Evolutionary conservation across 2,329 filamentous ascomycete species (phyloP).

Genomic region (Sclerotinia borealis): DNA sequence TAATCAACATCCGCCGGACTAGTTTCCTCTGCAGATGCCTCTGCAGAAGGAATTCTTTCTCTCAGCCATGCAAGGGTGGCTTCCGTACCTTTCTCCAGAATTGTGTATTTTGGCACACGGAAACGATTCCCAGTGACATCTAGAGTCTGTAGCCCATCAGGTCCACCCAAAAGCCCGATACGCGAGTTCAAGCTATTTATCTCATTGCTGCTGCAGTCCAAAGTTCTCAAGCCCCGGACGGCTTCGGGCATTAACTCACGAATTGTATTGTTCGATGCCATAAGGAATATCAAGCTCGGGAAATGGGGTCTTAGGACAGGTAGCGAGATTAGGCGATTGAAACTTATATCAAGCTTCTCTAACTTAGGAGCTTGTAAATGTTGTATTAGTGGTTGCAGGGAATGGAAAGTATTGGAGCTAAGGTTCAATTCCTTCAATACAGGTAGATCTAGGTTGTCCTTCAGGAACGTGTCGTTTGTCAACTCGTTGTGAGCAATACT

Average conservation of each 20-base stretch:
- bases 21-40: constrained; percentile 46
- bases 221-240: constrained; percentile 65
- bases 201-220: constrained; percentile 81
- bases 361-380: constrained; percentile 69
- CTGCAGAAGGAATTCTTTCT: constrained; percentile 60
- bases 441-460: constrained; percentile 61
- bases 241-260: constrained; percentile 65
- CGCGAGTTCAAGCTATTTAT: constrained; percentile 75
- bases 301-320: constrained; percentile 62
- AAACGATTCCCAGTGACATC: constrained; percentile 84
- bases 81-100: constrained; percentile 83
- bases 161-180: constrained; percentile 68
- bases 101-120: constrained; percentile 75
- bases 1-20: constrained; percentile 20
- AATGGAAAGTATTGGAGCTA: constrained; percentile 65
- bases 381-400: constrained; percentile 58
- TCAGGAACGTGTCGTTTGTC: constrained; percentile 57
- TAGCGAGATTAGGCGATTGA: constrained; percentile 71
- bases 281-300: constrained; percentile 62
- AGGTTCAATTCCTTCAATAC: constrained; percentile 73
- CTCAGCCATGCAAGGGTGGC: constrained; percentile 75
- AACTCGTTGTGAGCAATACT: constrained; percentile 73
- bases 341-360: constrained; percentile 71
- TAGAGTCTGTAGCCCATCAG: constrained; percentile 53
- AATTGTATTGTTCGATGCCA: constrained; percentile 76